phyloP scores from a whole-genome alignment of 805 yeast genomes.

The Metschnikowia cubensis region DNA sequence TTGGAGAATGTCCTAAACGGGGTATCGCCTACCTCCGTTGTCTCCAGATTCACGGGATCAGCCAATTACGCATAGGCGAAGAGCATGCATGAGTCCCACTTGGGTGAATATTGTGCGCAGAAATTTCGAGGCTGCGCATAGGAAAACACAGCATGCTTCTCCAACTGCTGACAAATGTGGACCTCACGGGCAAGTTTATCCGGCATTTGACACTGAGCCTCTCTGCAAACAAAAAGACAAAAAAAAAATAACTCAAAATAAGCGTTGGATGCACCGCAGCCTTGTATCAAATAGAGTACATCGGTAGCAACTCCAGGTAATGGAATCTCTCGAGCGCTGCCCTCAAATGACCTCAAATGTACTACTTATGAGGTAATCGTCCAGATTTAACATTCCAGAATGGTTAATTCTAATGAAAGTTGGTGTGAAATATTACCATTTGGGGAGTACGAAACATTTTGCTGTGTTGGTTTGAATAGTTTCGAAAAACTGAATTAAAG shows the following conservation, averaged over 20 bases:
- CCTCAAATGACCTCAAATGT: too few relatives aligned
- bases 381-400: too few relatives aligned
- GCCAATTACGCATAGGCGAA: conserved; percentile 2
- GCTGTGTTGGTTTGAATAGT: too few relatives aligned
- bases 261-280: background rate
- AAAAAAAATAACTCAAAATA: background rate
- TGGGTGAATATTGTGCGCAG: background rate
- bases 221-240: background rate
- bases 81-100: background rate
- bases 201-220: background rate
- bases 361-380: too few relatives aligned
- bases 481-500: too few relatives aligned
- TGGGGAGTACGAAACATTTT: too few relatives aligned
- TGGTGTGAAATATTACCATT: too few relatives aligned
- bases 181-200: background rate
- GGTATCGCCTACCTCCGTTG: background rate
- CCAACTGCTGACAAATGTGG: background rate
- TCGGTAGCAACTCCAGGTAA: too few relatives aligned
- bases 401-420: too few relatives aligned
- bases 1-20: background rate
- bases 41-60: background rate
- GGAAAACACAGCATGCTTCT: background rate
- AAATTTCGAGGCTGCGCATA: background rate
- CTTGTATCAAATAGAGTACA: background rate
- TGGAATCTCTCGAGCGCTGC: background rate